Conservation (phyloP, 352 stramenopile genomes). For the Pythium guiyangense region DNA sequence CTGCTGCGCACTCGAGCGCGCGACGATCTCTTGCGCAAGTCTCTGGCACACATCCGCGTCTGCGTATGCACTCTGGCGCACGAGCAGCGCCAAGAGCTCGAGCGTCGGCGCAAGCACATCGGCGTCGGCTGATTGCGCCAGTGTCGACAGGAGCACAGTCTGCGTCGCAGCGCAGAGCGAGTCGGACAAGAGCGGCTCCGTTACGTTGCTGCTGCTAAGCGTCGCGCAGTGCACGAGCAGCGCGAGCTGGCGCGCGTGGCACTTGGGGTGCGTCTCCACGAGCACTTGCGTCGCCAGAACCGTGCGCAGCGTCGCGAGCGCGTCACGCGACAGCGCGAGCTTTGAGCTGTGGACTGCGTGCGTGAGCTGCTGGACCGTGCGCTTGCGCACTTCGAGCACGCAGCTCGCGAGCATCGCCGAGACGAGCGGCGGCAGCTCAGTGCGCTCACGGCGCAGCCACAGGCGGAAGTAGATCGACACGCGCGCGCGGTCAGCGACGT, state of each 20-base stretch:
- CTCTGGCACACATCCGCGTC: conserved; percentile 1
- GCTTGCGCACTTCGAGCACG: conserved; percentile 63
- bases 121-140: conserved; percentile 41
- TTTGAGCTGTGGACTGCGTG: conserved; percentile 17
- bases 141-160: conserved; percentile 16
- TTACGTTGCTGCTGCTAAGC: not conserved
- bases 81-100: conserved; percentile 51
- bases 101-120: conserved; percentile 49
- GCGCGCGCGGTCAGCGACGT: conserved; percentile 37
- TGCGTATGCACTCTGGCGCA: conserved; percentile 8
- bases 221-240: conserved; percentile 40
- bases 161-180: conserved; percentile 17
- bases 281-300: conserved; percentile 45
- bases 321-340: conserved; percentile 7
- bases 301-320: conserved; percentile 20
- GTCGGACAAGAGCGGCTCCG: conserved; percentile 11
- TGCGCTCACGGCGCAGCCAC: conserved; percentile 8
- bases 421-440: conserved; percentile 14
- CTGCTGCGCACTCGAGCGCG: conserved; percentile 42
- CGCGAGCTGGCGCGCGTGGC: conserved; percentile 47
- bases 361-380: conserved; percentile 46
- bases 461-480: conserved; percentile 43
- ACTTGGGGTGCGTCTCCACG: conserved; percentile 61
- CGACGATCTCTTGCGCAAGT: conserved; percentile 41
- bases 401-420: conserved; percentile 31